Base-by-base conservation (phyloP, 176 grass and related monocot species). In the Poa pratensis region DNA sequence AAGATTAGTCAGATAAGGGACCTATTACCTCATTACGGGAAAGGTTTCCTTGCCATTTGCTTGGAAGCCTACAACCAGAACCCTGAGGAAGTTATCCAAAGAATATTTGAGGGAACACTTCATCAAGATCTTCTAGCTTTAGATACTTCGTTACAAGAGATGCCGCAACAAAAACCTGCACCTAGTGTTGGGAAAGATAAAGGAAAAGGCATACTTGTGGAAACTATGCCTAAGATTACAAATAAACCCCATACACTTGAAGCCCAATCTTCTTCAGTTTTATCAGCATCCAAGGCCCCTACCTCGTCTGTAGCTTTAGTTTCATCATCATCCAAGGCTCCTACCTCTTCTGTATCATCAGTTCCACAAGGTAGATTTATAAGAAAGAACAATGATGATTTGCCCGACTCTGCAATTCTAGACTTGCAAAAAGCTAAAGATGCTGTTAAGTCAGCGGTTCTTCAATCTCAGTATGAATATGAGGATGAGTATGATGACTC, bases 401-500 rank as follows among this genome's bases (percentile, higher is more conserved):
- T 92, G 45, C 77, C 93, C 18, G 84, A 96, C 70, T 80, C 86
- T 27, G 64, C 78, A 54, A 79, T 80, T 45, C 82, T 99, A 34
- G 89, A 99, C 81, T 96, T 86, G 5, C 84, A 52, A 89, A 87
- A 85, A 52, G 91, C 92, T 42, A 95, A 96, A 88, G 86, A 82
- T 84, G 89, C 76, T 39, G 75, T 84, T 69, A 92, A 79, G 64
- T 86, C 90, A 52, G 51, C 72, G 68, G 84, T 96, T 26, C 90
- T 99, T 22, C 83, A 92, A 65, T 85, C 89, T 53, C 87, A 94
- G 55, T 86, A 90, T 79, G 95, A 98, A 77, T 95, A 95, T 83
- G 93, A 99, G 18, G 96, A 99, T 32, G 93, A 99, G 37, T 99
- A 99, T 69, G 96, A 99, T 85, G 93, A 99, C 88, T 99, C 96